A percentile compares a stretch with the other conserved stretches of the same genome.
phyloP scores from a whole-genome alignment of 371 early-diverging fungal genomes.

The Syncephalis plumigaleata region DNA sequence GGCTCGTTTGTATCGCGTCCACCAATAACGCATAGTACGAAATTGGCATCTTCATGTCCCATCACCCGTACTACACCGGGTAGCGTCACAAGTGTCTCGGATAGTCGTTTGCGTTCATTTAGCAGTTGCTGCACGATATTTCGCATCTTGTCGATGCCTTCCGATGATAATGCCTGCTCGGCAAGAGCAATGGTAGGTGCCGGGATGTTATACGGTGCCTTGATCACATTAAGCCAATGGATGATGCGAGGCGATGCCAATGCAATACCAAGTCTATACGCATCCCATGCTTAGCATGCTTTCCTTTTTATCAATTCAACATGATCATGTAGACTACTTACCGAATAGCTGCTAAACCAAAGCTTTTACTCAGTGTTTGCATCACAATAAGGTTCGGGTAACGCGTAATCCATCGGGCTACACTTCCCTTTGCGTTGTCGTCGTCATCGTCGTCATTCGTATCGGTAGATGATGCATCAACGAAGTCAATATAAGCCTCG shows the following conservation, averaged over 20 bases:
- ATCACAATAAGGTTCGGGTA: conserved; percentile 89
- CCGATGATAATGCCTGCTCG: conserved; percentile 48
- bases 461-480: conserved; percentile 55
- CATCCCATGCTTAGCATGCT: too few relatives aligned
- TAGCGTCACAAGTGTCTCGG: conserved; percentile 25
- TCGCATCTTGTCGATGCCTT: conserved; percentile 52
- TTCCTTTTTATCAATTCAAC: background rate
- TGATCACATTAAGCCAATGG: conserved; percentile 79
- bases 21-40: conserved; percentile 70
- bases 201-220: conserved; percentile 95
- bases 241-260: conserved; percentile 64
- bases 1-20: conserved; percentile 33
- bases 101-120: conserved; percentile 39
- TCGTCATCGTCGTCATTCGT: conserved; percentile 92
- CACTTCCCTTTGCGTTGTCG: conserved; percentile 31
- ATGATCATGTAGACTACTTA: conserved; percentile 6
- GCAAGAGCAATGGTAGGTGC: conserved; percentile 70
- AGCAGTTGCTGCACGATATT: conserved; percentile 30
- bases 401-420: conserved; percentile 50
- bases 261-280: conserved; percentile 70
- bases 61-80: conserved; percentile 45
- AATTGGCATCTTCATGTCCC: conserved; percentile 87
- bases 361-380: conserved; percentile 94
- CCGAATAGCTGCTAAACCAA: conserved; percentile 92
- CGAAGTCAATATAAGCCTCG: conserved; percentile 97